Conservation (phyloP, 768 basidiomycete genomes). For the Dioszegia crocea region DNA sequence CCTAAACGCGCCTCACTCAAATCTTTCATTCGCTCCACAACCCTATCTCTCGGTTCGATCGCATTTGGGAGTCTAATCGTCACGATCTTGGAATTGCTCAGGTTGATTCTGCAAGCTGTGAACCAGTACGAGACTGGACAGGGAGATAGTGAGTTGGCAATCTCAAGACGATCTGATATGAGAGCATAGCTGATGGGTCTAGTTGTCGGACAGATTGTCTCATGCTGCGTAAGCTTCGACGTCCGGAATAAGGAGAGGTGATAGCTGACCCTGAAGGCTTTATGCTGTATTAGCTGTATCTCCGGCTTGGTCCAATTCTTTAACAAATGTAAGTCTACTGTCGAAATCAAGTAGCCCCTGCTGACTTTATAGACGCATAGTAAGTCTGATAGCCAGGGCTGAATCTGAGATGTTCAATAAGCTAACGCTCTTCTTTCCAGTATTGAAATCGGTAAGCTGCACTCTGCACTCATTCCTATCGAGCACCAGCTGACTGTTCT, state of each 20-base stretch:
- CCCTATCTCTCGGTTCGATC: conserved; percentile 74
- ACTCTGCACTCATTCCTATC: not conserved
- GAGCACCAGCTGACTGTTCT: conserved; percentile 9
- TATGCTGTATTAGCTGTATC: conserved; percentile 70
- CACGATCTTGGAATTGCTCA: conserved; percentile 67
- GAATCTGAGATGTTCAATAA: not conserved
- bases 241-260: not conserved
- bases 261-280: conserved; percentile 51
- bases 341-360: not conserved
- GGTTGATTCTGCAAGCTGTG: conserved; percentile 56
- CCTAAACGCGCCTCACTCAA: conserved; percentile 68
- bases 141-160: conserved; percentile 38
- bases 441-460: conserved; percentile 63
- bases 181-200: conserved; percentile 6
- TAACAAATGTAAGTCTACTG: conserved; percentile 66
- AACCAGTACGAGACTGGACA: conserved; percentile 44
- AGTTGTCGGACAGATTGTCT: conserved; percentile 71
- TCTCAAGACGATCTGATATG: no score
- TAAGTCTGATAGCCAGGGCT: conserved; percentile 10
- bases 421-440: conserved; percentile 14
- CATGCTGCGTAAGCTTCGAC: conserved; percentile 57
- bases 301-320: conserved; percentile 70
- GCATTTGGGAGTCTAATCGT: conserved; percentile 81
- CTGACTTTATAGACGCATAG: conserved; percentile 41
- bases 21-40: conserved; percentile 69